Evolutionary conservation across 1,284 basidiomycete genomes (phyloP), one percentile per base, ranked within the genome.

Genomic region (Cutaneotrichosporon spelunceum): DNA sequence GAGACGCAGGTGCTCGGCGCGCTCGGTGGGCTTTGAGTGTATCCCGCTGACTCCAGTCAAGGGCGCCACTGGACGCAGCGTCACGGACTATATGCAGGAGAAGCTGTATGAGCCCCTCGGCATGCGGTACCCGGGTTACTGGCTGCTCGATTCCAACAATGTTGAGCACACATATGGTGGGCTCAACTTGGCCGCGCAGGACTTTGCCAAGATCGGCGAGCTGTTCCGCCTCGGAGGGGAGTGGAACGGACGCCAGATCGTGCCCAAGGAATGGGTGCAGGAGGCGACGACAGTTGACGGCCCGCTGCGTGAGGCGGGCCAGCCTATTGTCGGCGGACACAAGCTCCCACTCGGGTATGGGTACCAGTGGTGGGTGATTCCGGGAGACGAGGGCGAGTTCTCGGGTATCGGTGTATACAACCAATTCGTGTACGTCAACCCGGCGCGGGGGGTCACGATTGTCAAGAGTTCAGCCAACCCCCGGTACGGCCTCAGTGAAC

Each of bases 161-260:
- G 33, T 39, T 3, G 52, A 53, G 33, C 34, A 39, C 52, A 16
- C 52, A 14, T 53, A 53, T 33, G 52, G 34, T 34, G 52, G 52
- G 21, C 52, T 59, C 30, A 42, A 39, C 30, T 29, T 45, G 57
- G 26, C 21, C 57, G 24, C 60, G 30, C 50, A 50, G 47, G 33
- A 65, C 54, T 58, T 57, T 56, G 29, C 64, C 60, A 29, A 67
- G 48, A 50, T 59, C 58, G 53, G 62, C 53, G 44, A 63, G 42
- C 34, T 59, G 60, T 30, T 54, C 54, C 30, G 61, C 49, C 14
- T 53, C 61, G 39, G 52, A 56, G 47, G 53, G 56, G 10, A 19
- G 33, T 53, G 52, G 52, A 13, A 39, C 13, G 52, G 34, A 23
- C 11, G 4, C 10, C 52, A 53, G 34, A 19, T 53, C 21, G 34